Percentiles rank a stretch among this genome's conserved stretches.
Evolutionary conservation across 495 filamentous ascomycete species (phyloP).

Genomic region (Entonaema liquescens): DNA sequence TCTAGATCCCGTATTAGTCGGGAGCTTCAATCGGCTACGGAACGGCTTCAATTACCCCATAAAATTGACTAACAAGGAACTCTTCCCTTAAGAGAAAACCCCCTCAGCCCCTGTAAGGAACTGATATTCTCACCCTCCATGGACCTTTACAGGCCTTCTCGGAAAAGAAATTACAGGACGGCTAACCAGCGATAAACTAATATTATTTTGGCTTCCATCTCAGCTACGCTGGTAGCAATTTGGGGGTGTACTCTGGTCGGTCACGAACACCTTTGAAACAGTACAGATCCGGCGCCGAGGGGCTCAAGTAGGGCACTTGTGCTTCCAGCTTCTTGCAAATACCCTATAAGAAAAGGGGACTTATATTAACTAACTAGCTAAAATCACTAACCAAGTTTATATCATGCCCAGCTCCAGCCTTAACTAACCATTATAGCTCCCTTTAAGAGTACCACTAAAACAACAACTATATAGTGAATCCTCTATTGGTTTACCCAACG

Average conservation of each 20-base stretch:
- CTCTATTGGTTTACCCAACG: not conserved
- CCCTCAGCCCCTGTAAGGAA: slow-evolving; percentile 9
- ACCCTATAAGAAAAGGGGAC: not conserved
- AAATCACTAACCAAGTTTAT: not conserved
- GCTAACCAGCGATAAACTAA: slow-evolving; percentile 9
- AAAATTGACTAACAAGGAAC: slow-evolving; percentile 1
- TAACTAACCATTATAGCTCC: not conserved
- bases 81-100: slow-evolving; percentile 6
- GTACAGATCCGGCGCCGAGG: slow-evolving; percentile 24
- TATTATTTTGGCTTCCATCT: not conserved
- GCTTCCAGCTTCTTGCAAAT: not conserved
- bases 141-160: slow-evolving; percentile 1
- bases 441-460: not conserved
- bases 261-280: slow-evolving; percentile 19
- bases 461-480: not conserved
- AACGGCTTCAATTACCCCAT: slow-evolving; percentile 28
- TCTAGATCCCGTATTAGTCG: slow-evolving; percentile 32
- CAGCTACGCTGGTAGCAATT: slow-evolving; percentile 4
- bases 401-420: not conserved
- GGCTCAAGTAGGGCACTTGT: slow-evolving; percentile 14
- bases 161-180: slow-evolving; percentile 25
- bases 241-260: slow-evolving; percentile 5
- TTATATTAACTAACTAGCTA: too few relatives aligned
- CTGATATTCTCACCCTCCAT: slow-evolving; percentile 7
- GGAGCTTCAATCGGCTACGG: slow-evolving; percentile 26